Conservation (phyloP, 208 protist genomes). For the Leishmania braziliensis region DNA sequence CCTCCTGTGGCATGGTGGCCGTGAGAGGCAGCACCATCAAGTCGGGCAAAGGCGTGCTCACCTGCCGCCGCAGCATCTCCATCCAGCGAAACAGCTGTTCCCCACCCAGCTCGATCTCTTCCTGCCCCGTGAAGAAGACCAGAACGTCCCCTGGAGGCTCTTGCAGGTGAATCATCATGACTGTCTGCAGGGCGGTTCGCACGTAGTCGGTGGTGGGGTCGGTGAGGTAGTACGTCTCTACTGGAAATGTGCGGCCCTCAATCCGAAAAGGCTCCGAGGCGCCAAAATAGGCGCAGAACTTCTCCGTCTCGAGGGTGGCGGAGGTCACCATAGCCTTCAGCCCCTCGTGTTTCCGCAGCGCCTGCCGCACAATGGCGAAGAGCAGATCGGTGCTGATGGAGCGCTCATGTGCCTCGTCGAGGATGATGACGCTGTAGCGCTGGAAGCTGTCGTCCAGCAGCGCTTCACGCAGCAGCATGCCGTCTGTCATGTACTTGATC, state of each 20-base stretch:
- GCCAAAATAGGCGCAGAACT: constrained; percentile 99
- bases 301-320: constrained; percentile 98
- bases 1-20: constrained; percentile 97
- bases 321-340: constrained; percentile 99
- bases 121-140: constrained; percentile 99
- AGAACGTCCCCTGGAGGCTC: constrained; percentile 99
- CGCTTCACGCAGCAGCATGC: constrained; percentile 98
- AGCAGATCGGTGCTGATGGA: constrained; percentile 99
- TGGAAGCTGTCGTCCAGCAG: constrained; percentile 95
- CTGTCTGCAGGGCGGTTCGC: constrained; percentile 95
- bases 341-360: constrained; percentile 83
- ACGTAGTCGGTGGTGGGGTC: constrained; percentile 97
- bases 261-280: constrained; percentile 97
- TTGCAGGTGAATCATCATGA: constrained; percentile 98
- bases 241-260: constrained; percentile 97
- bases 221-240: constrained; percentile 96
- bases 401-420: constrained; percentile 99
- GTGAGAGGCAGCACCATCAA: constrained; percentile 98
- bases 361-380: constrained; percentile 98
- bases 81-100: constrained; percentile 96
- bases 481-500: constrained; percentile 99
- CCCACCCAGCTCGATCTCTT: constrained; percentile 99
- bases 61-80: constrained; percentile 62
- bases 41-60: constrained; percentile 79
- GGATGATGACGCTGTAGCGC: constrained; percentile 98